Conservation (phyloP, 2,329 filamentous ascomycete species). For the Aspergillus hiratsukae region DNA sequence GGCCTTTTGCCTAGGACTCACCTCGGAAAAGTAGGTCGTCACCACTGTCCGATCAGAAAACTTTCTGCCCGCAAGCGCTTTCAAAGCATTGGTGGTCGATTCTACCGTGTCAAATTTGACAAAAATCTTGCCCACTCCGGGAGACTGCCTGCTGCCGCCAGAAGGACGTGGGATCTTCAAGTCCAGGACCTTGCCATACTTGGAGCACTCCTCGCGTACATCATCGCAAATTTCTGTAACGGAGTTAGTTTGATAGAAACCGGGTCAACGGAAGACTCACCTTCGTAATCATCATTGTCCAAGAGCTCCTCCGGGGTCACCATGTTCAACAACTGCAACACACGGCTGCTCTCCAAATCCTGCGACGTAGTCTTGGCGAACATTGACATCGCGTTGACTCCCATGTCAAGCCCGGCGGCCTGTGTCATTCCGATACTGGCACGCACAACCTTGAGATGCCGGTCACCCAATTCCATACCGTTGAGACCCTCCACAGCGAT, state of each 20-base stretch:
- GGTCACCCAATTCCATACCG: constrained; percentile 87
- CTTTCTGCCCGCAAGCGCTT: constrained; percentile 87
- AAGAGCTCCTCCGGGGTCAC: constrained; percentile 92
- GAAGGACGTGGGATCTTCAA: constrained; percentile 88
- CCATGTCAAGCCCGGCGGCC: constrained; percentile 85
- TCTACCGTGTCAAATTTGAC: constrained; percentile 83
- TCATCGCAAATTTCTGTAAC: constrained; percentile 88
- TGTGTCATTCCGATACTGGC: constrained; percentile 95
- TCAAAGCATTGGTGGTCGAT: constrained; percentile 76
- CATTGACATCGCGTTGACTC: constrained; percentile 96
- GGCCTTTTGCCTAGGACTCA: constrained; percentile 36
- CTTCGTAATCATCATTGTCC: constrained; percentile 92
- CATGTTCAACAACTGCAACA: constrained; percentile 96
- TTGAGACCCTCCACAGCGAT: constrained; percentile 88
- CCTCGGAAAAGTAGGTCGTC: constrained; percentile 93
- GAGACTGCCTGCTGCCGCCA: constrained; percentile 74
- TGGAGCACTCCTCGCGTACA: constrained; percentile 84
- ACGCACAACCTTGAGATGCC: constrained; percentile 76
- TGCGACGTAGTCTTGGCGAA: constrained; percentile 82
- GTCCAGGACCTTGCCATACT: constrained; percentile 80
- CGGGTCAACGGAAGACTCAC: constrained; percentile 46
- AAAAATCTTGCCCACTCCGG: constrained; percentile 95
- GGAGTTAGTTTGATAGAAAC: constrained; percentile 2
- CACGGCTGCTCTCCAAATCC: constrained; percentile 73
- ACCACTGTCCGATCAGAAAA: constrained; percentile 96